These are phyloP conservation scores for Sphaceloma murrayae DNA, from an alignment of 2,329 filamentous ascomycete species.

Conservation along the genomic window DNA sequence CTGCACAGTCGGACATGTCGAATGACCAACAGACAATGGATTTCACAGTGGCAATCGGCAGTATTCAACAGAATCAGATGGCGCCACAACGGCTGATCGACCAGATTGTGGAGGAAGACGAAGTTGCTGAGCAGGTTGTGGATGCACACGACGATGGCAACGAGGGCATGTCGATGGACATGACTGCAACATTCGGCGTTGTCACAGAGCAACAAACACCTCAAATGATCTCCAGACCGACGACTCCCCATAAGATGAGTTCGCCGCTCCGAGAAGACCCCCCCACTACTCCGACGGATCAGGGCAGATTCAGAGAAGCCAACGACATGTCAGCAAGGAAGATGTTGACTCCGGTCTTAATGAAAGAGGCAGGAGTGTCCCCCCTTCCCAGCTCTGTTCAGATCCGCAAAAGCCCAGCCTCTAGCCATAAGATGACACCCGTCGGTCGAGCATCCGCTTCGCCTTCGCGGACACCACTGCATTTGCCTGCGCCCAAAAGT, in stretches of 20 bases:
- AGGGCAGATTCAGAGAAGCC: constrained; percentile 47
- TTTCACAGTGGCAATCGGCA: constrained; percentile 31
- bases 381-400: constrained; percentile 8
- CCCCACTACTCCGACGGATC: constrained; percentile 48
- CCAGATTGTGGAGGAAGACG: constrained; percentile 22
- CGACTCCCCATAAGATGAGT: constrained; percentile 29
- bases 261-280: constrained; percentile 41
- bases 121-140: constrained; percentile 24
- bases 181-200: constrained; percentile 41
- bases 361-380: constrained; percentile 23
- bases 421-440: constrained; percentile 23
- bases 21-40: constrained; percentile 32
- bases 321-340: constrained; percentile 33
- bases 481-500: constrained; percentile 6
- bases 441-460: constrained; percentile 13
- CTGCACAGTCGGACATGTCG: constrained; percentile 13
- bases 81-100: constrained; percentile 21
- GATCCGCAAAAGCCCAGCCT: constrained; percentile 15
- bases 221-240: constrained; percentile 17
- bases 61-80: constrained; percentile 23
- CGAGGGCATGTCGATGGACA: constrained; percentile 45
- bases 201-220: constrained; percentile 28
- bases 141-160: too few species aligned
- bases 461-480: constrained; percentile 17
- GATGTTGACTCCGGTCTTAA: constrained; percentile 28